These are phyloP conservation scores for Acer yangbiense DNA, from an alignment of 345 rosid genomes.

Conservation along the genomic window DNA sequence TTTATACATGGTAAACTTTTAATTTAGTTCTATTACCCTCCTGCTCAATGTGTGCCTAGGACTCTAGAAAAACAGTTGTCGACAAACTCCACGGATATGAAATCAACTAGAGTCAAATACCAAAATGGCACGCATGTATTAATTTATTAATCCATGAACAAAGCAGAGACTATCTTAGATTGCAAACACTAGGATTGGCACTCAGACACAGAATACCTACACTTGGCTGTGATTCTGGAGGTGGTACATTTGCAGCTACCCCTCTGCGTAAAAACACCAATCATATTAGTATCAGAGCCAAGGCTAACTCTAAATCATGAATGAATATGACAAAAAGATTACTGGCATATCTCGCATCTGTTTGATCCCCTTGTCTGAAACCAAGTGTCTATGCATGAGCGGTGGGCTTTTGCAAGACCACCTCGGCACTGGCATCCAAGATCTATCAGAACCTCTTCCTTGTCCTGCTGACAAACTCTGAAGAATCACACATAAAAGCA, in stretches of 20 bases:
- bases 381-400: slow-evolving; percentile 87
- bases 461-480: slow-evolving; percentile 90
- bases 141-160: slow-evolving; percentile 10
- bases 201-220: slow-evolving; percentile 48
- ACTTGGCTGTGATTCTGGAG: slow-evolving; percentile 70
- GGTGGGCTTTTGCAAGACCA: slow-evolving; percentile 78
- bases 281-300: slow-evolving; percentile 6
- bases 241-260: slow-evolving; percentile 63
- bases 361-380: slow-evolving; percentile 83
- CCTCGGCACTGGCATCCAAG: slow-evolving; percentile 91
- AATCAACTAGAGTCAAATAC: not conserved
- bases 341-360: slow-evolving; percentile 92
- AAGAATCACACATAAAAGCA: slow-evolving; percentile 17
- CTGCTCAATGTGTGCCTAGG: not conserved
- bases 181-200: slow-evolving; percentile 1
- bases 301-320: not conserved
- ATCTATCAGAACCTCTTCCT: slow-evolving; percentile 75
- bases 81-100: not conserved
- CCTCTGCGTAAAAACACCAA: slow-evolving; percentile 51
- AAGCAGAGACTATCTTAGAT: not conserved
- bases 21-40: not conserved
- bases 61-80: not conserved
- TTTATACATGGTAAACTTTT: not conserved
- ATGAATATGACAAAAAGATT: slow-evolving; percentile 27
- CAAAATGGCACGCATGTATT: not conserved